phyloP scores from a whole-genome alignment of 2,329 filamentous ascomycete species.

The Epichloe uncinata region DNA sequence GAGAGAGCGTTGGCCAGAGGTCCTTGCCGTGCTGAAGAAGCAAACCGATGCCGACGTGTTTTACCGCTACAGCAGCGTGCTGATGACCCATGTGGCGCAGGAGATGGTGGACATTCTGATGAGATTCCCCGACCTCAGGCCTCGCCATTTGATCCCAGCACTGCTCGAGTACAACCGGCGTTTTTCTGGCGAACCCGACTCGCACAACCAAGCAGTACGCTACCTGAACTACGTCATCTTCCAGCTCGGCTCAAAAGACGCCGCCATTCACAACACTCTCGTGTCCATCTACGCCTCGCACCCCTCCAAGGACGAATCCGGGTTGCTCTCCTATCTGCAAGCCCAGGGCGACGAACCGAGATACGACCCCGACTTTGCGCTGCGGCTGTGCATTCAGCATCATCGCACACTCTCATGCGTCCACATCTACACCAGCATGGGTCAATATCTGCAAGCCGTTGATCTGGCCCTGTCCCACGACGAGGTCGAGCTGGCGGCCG shows the following conservation, averaged over 20 bases:
- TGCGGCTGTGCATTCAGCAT: conserved; percentile 89
- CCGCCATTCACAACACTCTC: conserved; percentile 91
- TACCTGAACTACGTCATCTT: conserved; percentile 93
- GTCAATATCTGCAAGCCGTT: conserved; percentile 84
- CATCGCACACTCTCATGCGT: conserved; percentile 87
- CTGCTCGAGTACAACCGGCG: conserved; percentile 86
- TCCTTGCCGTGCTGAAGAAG: conserved; percentile 77
- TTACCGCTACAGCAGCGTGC: conserved; percentile 92
- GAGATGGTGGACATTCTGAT: conserved; percentile 93
- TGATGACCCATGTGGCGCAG: conserved; percentile 76
- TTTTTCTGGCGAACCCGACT: conserved; percentile 46
- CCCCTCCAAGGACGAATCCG: conserved; percentile 68
- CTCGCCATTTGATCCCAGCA: conserved; percentile 81
- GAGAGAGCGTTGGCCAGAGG: conserved; percentile 80
- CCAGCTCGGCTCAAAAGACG: conserved; percentile 62
- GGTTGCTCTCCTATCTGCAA: conserved; percentile 78
- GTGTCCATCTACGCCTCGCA: conserved; percentile 92
- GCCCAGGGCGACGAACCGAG: conserved; percentile 74
- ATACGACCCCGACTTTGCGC: conserved; percentile 92
- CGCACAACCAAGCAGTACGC: conserved; percentile 79
- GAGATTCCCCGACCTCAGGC: conserved; percentile 74
- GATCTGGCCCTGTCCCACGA: conserved; percentile 83
- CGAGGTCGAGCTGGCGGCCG: conserved; percentile 77
- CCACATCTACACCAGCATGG: conserved; percentile 95
- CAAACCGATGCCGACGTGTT: conserved; percentile 89